Evolutionary conservation across 768 basidiomycete species (phyloP).

Genomic region (Suillus bovinus): DNA sequence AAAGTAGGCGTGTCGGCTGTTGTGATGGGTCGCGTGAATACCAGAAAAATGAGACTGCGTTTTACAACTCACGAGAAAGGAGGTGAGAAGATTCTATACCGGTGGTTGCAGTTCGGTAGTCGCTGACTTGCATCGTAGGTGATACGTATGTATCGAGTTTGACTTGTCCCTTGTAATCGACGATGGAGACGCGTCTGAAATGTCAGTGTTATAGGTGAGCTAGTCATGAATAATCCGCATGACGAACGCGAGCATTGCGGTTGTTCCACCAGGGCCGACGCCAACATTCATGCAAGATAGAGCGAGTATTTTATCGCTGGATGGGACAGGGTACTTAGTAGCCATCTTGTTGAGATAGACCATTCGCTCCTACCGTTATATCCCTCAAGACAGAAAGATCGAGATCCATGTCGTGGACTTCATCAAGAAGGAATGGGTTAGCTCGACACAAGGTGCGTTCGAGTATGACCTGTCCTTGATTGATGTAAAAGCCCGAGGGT

Average conservation of each 20-base stretch:
- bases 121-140: constrained; percentile 68
- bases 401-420: background rate
- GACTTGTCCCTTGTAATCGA: constrained; percentile 56
- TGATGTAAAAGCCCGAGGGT: constrained; percentile 8
- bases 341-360: constrained; percentile 27
- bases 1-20: constrained; percentile 50
- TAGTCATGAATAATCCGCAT: constrained; percentile 5
- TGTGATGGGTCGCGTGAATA: constrained; percentile 4
- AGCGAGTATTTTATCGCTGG: constrained; percentile 51
- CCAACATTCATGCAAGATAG: constrained; percentile 74
- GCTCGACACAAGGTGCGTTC: constrained; percentile 1
- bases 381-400: background rate
- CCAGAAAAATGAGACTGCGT: background rate
- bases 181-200: constrained; percentile 51
- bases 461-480: constrained; percentile 4
- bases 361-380: constrained; percentile 19
- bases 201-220: constrained; percentile 5
- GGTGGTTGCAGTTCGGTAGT: constrained; percentile 70
- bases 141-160: constrained; percentile 65
- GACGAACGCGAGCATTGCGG: constrained; percentile 79
- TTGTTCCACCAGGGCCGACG: constrained; percentile 78
- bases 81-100: constrained; percentile 48
- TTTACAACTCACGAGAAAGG: constrained; percentile 34
- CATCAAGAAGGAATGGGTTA: background rate
- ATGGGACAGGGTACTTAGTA: constrained; percentile 33